A percentile compares a stretch with the other conserved stretches of the same genome.
phyloP scores from a whole-genome alignment of 2,329 filamentous ascomycete species.

The Davidsoniella eucalypti region DNA sequence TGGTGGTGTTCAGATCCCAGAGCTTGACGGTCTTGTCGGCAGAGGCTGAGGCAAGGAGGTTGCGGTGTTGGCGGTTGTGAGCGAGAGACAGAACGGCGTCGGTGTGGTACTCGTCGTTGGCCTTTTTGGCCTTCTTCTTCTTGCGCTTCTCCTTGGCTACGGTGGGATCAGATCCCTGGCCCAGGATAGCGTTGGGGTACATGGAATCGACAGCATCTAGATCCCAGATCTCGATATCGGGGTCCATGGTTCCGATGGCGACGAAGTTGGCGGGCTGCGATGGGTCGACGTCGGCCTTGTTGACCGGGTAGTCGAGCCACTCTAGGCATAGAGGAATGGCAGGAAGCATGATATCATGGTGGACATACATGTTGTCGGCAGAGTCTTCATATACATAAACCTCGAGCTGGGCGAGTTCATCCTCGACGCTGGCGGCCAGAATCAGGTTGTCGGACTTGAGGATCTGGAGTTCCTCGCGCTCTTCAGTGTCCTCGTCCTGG shows the following conservation, averaged over 20 bases:
- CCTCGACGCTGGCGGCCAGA: constrained; percentile 83
- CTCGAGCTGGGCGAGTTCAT: constrained; percentile 90
- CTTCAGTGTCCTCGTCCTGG: constrained; percentile 60
- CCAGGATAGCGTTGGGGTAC: constrained; percentile 93
- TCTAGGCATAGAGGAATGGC: constrained; percentile 91
- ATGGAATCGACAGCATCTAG: constrained; percentile 91
- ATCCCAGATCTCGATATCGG: constrained; percentile 98
- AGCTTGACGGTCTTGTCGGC: constrained; percentile 96
- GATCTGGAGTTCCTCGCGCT: constrained; percentile 86
- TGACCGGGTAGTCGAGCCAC: constrained; percentile 87
- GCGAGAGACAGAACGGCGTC: constrained; percentile 84
- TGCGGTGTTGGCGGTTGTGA: constrained; percentile 83
- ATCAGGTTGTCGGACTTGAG: constrained; percentile 85
- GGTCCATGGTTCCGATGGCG: constrained; percentile 91
- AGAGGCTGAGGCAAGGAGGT: constrained; percentile 84
- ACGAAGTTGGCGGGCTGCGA: constrained; percentile 74
- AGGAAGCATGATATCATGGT: constrained; percentile 98
- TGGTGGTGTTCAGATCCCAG: constrained; percentile 86
- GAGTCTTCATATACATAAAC: constrained; percentile 95
- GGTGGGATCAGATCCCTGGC: constrained; percentile 44
- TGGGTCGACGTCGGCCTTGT: constrained; percentile 44
- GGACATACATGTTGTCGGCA: constrained; percentile 92
- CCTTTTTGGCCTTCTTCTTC: constrained; percentile 75
- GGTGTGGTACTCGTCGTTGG: constrained; percentile 84
- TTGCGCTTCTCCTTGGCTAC: constrained; percentile 56